Evolutionary conservation across 345 rosid species (phyloP).

Genomic region (Sisymbrium irio): DNA sequence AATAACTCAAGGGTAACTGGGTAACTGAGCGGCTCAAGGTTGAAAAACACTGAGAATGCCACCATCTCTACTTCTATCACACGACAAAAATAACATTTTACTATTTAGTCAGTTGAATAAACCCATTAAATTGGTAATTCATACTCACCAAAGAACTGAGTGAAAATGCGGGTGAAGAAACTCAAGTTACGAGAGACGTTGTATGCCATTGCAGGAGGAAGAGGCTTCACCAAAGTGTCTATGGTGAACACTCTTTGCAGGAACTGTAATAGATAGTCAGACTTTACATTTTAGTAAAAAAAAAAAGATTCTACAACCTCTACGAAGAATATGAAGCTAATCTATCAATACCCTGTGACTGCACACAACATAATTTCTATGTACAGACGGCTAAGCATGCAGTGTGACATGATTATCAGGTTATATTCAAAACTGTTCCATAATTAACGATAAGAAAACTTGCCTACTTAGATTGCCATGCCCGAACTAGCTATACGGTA

Average conservation of each 20-base stretch:
- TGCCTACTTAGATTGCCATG: background rate
- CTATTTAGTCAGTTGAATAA: background rate
- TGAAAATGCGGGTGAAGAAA: conserved; percentile 95
- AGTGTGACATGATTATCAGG: background rate
- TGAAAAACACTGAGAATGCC: background rate
- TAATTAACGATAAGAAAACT: background rate
- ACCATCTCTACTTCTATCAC: background rate
- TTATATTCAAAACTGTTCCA: background rate
- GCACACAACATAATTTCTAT: background rate
- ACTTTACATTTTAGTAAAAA: background rate
- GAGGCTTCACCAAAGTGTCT: conserved; percentile 94
- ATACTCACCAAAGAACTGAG: conserved; percentile 91
- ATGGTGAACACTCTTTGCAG: conserved; percentile 84
- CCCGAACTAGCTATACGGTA: background rate
- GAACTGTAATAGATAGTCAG: conserved; percentile 48
- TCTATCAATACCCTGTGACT: background rate
- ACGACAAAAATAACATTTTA: background rate
- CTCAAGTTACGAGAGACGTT: conserved; percentile 87
- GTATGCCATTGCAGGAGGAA: conserved; percentile 87
- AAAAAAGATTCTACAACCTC: background rate
- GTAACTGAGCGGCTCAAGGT: background rate
- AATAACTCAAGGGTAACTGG: background rate
- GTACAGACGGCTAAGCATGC: background rate
- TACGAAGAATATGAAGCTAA: background rate
- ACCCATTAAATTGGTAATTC: background rate